Evolutionary conservation across 306 rosid species (phyloP).

Genomic region (Casuarina cunninghamiana): DNA sequence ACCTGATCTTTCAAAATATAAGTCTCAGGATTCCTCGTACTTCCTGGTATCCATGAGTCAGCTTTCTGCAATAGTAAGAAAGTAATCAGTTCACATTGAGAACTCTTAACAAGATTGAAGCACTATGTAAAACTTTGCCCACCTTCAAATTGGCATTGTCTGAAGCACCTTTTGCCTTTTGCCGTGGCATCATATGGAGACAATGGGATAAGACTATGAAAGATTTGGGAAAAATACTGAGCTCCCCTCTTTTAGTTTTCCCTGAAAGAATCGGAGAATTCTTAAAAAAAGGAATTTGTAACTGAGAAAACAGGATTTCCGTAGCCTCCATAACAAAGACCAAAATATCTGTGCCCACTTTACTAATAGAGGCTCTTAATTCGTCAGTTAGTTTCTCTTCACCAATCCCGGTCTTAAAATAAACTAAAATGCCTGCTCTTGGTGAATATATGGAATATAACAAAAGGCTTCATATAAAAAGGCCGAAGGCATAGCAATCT

Average conservation of each 20-base stretch:
- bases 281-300: not conserved
- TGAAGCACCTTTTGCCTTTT: slow-evolving; percentile 57
- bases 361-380: not conserved
- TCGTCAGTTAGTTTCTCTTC: not conserved
- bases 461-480: not conserved
- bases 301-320: not conserved
- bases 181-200: slow-evolving; percentile 88
- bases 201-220: slow-evolving; percentile 71
- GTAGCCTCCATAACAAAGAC: not conserved
- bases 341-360: not conserved
- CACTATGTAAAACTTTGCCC: not conserved
- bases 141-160: slow-evolving; percentile 65
- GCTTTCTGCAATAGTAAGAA: slow-evolving; percentile 42
- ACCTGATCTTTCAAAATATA: slow-evolving; percentile 80
- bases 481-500: not conserved
- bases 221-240: slow-evolving; percentile 74
- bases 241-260: slow-evolving; percentile 88
- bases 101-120: slow-evolving; percentile 15
- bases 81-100: slow-evolving; percentile 3
- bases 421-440: not conserved
- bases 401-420: not conserved
- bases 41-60: slow-evolving; percentile 72
- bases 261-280: slow-evolving; percentile 38
- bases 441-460: not conserved
- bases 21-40: slow-evolving; percentile 74